These are phyloP conservation scores for Scutellaria barbata DNA, from an alignment of 257 asterid species.

Conservation along the genomic window DNA sequence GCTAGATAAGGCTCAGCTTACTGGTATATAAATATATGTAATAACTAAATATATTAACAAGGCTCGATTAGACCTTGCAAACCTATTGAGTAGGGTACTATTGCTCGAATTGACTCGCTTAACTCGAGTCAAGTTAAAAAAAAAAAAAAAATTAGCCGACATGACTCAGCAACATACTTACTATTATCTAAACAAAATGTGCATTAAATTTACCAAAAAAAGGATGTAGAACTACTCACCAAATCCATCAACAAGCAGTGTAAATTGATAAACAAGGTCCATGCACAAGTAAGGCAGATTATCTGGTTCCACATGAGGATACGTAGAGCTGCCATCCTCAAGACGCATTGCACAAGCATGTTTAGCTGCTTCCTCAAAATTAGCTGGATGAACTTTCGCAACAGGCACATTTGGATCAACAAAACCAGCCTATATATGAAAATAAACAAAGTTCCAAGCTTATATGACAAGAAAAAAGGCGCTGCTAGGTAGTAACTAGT, in stretches of 20 bases:
- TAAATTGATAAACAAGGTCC: constrained; percentile 90
- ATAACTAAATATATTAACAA: too few species aligned
- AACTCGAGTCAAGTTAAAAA: too few species aligned
- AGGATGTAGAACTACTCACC: constrained; percentile 57
- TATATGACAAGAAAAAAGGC: neutral
- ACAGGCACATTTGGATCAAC: constrained; percentile 68
- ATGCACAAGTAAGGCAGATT: constrained; percentile 92
- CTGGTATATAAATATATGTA: too few species aligned
- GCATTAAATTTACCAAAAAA: too few species aligned
- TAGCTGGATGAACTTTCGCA: constrained; percentile 79
- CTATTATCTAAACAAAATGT: too few species aligned
- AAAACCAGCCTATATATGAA: constrained; percentile 73
- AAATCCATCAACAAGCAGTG: constrained; percentile 91
- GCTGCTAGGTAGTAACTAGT: neutral
- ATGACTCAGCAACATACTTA: too few species aligned
- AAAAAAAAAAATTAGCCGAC: too few species aligned
- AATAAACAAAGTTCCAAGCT: constrained; percentile 14
- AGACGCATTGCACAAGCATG: constrained; percentile 77
- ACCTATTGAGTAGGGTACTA: too few species aligned
- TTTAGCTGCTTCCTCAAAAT: constrained; percentile 84
- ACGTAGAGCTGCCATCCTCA: constrained; percentile 61
- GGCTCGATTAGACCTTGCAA: too few species aligned
- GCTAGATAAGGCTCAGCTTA: neutral
- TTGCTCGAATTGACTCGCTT: too few species aligned
- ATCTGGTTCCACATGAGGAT: constrained; percentile 62